Base-by-base conservation (phyloP, 495 filamentous ascomycete genomes). In the Penicillium waksmanii region DNA sequence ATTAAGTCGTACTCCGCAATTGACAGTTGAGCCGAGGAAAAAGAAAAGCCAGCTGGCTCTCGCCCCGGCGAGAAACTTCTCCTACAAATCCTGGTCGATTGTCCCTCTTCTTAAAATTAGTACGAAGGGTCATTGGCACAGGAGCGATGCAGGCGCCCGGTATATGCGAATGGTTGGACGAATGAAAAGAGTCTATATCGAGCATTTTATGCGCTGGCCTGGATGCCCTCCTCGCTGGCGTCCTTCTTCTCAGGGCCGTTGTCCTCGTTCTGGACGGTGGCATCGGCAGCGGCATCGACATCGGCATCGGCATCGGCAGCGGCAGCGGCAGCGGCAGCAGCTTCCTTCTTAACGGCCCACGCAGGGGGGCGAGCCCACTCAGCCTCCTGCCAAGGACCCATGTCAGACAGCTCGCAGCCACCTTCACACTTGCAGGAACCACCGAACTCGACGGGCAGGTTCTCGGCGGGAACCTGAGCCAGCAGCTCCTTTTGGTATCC, bases 321-420 rank as follows among this genome's bases (percentile, higher is more conserved):
- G 44, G 64, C 53, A 47, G 56, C 58, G 35, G 64, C 58, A 58
- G 70, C 61, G 44, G 62, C 59, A 34, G 51, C 40, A 19, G 54
- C 46, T 3, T 35, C 64, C 62, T 80, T 68, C 36, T 77, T 56
- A 56, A 71, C 69, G 44, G 79, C 85, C 90, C 89, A 94, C 74
- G 89, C 87, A 57, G 90, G 84, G 19, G 87, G 76, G 56, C 77
- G 83, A 18, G 83, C 77, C 85, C 85, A 95, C 73, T 92, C 73
- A 19, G 84, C 60, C 61, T 98, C 95, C 60, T 89, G 85, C 95
- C 95, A 98, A 47, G 95, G 95, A 48, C 95, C 95, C 59, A 84
- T 85, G 66, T 98, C 95, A 72, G 92, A 96, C 57, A 97, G 70
- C 72, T 82, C 77, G 76, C 95, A 98, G 36, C 95, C 93, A 49